Conservation (phyloP, 345 rosid species). For the Acer saccharum region DNA sequence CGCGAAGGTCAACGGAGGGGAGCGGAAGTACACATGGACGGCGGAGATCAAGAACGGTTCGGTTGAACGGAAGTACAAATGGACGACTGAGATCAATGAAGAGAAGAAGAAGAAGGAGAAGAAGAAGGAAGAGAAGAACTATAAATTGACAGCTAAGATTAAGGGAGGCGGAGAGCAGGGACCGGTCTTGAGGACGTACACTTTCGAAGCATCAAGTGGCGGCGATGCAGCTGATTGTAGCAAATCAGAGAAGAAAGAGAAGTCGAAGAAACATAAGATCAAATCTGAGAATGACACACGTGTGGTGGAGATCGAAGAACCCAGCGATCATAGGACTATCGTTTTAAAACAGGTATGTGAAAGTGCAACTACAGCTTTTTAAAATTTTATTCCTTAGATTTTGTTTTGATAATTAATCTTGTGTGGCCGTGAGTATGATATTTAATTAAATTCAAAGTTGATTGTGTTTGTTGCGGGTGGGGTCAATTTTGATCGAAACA, state of each 20-base stretch:
- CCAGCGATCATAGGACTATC: conserved; percentile 48
- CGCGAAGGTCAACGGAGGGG: conserved; percentile 35
- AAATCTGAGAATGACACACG: conserved; percentile 48
- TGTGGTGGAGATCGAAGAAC: conserved; percentile 66
- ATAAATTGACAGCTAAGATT: conserved; percentile 75
- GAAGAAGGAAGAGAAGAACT: conserved; percentile 56
- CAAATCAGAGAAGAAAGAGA: conserved; percentile 42
- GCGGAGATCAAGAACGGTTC: conserved; percentile 69
- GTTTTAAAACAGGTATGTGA: conserved; percentile 64
- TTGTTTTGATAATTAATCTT: neutral
- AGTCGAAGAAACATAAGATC: conserved; percentile 38
- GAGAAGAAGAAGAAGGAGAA: conserved; percentile 32
- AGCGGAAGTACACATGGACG: conserved; percentile 78
- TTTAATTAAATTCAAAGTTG: neutral
- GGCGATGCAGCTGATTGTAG: conserved; percentile 44
- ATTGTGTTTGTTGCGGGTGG: neutral
- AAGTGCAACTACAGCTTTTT: neutral
- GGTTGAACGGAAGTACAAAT: conserved; percentile 70
- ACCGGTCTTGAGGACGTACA: conserved; percentile 53
- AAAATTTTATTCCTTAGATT: neutral
- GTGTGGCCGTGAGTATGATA: neutral
- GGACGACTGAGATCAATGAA: conserved; percentile 77
- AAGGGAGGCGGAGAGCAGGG: conserved; percentile 46
- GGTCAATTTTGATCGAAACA: neutral
- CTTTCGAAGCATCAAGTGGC: conserved; percentile 58